Conservation (phyloP, 768 basidiomycete genomes). For the Tulasnella sp. region DNA sequence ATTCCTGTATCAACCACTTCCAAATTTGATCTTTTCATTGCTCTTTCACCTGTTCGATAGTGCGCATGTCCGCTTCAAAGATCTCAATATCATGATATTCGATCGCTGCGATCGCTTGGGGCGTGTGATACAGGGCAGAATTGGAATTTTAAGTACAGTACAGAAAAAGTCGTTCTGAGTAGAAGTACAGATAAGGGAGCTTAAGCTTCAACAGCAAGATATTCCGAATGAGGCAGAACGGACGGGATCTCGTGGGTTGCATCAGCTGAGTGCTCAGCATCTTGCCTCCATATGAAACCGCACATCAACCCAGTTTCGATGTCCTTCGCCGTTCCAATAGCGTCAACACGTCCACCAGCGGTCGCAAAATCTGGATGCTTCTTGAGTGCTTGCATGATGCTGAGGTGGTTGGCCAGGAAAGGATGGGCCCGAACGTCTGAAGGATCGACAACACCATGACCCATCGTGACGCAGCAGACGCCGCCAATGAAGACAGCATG, state of each 20-base stretch:
- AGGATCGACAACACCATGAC: slow-evolving; percentile 12
- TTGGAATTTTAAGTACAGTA: no score
- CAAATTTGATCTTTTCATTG: no score
- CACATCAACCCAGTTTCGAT: slow-evolving; percentile 1
- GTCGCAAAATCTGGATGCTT: not conserved
- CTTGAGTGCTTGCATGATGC: slow-evolving; percentile 5
- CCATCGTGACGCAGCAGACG: slow-evolving; percentile 13
- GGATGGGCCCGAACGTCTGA: slow-evolving; percentile 15
- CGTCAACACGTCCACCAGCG: not conserved
- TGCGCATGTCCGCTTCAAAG: no score
- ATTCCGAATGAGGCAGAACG: no score
- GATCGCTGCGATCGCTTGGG: no score
- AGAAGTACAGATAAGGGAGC: no score
- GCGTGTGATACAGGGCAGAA: no score
- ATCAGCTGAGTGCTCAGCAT: not conserved
- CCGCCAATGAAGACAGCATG: slow-evolving; percentile 14
- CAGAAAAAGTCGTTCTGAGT: no score
- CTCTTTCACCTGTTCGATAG: no score
- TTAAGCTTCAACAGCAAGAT: no score
- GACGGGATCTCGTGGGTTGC: not conserved
- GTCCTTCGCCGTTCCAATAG: slow-evolving; percentile 4
- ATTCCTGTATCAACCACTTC: not conserved
- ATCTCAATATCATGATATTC: no score
- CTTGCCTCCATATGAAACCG: slow-evolving; percentile 6
- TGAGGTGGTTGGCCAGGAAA: slow-evolving; percentile 14